Percentiles rank a stretch among this genome's conserved stretches.
Conservation (phyloP, 441 rosid species). For the Bocquillonia castaneifolia region DNA sequence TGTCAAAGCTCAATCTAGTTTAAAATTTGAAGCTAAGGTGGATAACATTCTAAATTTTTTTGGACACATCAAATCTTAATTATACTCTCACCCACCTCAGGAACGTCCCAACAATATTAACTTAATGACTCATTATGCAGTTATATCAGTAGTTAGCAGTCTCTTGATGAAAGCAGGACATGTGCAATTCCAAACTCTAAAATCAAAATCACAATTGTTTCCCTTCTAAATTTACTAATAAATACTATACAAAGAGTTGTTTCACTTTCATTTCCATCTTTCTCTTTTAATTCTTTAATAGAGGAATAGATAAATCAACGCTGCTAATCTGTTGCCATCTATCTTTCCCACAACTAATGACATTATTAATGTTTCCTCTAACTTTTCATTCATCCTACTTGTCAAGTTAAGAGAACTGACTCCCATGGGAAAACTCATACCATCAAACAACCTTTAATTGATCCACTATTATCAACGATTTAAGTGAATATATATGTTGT, state of each 20-base stretch:
- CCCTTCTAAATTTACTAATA: background rate
- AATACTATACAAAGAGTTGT: background rate
- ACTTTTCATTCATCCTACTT: constrained; percentile 21
- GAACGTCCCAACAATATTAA: constrained; percentile 9
- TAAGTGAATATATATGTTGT: no score
- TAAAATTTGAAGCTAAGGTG: background rate
- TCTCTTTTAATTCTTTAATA: background rate
- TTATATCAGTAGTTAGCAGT: constrained; percentile 26
- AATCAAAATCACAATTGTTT: background rate
- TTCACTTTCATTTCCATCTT: background rate
- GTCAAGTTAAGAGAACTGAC: constrained; percentile 4
- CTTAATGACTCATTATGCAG: constrained; percentile 17
- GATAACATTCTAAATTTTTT: background rate
- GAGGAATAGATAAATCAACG: constrained; percentile 2
- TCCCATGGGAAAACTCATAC: no score
- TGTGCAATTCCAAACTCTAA: constrained; percentile 2
- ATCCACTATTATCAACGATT: no score
- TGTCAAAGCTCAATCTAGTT: no score
- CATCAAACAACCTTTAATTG: no score
- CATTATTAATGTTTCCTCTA: constrained; percentile 20
- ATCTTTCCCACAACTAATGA: constrained; percentile 24
- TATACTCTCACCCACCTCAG: constrained; percentile 1
- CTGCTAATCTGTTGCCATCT: constrained; percentile 18
- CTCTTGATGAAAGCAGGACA: constrained; percentile 20
- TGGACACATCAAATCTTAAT: constrained; percentile 25